These are phyloP conservation scores for Cucurbita pepo DNA, from an alignment of 306 rosid genomes.

Conservation along the genomic window DNA sequence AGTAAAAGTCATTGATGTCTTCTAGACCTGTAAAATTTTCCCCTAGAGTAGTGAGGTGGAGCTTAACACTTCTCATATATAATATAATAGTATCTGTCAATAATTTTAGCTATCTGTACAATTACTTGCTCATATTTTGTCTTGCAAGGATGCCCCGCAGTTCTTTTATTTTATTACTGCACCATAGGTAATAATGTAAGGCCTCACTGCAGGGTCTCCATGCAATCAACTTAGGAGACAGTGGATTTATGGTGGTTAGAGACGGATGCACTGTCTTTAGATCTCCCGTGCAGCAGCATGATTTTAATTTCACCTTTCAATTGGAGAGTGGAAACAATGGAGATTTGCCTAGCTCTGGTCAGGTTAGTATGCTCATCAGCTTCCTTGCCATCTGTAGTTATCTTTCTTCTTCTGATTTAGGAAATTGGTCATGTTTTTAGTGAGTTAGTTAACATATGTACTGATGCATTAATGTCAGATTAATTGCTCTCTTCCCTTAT, in stretches of 20 bases:
- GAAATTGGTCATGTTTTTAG: not conserved
- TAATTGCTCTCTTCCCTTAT: not conserved
- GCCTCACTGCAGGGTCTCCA: constrained; percentile 52
- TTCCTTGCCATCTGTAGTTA: not conserved
- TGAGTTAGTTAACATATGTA: not conserved
- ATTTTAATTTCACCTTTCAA: constrained; percentile 89
- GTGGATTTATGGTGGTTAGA: constrained; percentile 92
- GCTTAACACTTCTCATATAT: not conserved
- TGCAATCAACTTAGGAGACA: constrained; percentile 94
- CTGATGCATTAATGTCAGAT: not conserved
- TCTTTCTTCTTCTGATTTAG: not conserved
- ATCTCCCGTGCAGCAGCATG: constrained; percentile 97
- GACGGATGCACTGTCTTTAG: constrained; percentile 81
- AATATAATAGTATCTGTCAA: not conserved
- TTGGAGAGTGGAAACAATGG: constrained; percentile 60
- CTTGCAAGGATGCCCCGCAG: not conserved
- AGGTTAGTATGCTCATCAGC: constrained; percentile 31
- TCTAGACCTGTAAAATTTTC: not conserved
- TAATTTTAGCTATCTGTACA: not conserved
- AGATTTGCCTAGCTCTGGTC: constrained; percentile 97
- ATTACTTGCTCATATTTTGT: not conserved
- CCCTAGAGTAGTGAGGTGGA: not conserved
- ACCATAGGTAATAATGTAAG: not conserved
- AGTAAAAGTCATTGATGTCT: not conserved
- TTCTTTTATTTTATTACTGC: not conserved